Conservation (phyloP, 306 rosid genomes). For the Cucurbita maxima region DNA sequence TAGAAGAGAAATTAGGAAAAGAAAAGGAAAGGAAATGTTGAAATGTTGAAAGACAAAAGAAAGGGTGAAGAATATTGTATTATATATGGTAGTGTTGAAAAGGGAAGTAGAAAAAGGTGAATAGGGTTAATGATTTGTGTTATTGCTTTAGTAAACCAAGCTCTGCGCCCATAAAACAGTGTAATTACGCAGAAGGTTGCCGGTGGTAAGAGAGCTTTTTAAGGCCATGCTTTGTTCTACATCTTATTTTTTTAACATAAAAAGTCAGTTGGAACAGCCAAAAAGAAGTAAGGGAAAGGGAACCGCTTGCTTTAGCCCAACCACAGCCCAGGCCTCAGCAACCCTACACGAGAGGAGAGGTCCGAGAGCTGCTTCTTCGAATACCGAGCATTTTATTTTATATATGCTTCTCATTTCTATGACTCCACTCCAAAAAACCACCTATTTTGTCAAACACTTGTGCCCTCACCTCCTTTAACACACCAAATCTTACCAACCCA, state of each 20-base stretch:
- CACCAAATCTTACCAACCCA: slow-evolving; percentile 1
- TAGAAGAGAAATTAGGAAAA: too few relatives aligned
- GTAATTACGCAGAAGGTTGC: slow-evolving; percentile 31
- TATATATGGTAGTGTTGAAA: slow-evolving; percentile 17
- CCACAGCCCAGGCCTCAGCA: not conserved
- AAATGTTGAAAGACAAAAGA: not conserved
- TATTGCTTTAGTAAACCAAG: slow-evolving; percentile 36
- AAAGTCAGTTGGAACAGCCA: not conserved
- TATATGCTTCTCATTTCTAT: not conserved
- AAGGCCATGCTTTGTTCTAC: slow-evolving; percentile 9
- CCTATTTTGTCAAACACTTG: not conserved
- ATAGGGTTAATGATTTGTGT: slow-evolving; percentile 38
- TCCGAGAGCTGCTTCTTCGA: not conserved
- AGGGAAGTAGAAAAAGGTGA: slow-evolving; percentile 23
- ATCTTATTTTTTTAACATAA: not conserved
- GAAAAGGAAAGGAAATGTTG: too few relatives aligned
- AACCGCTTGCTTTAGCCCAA: not conserved
- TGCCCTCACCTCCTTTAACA: not conserved
- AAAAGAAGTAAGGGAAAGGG: not conserved
- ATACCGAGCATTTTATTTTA: not conserved
- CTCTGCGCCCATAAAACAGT: slow-evolving; percentile 25
- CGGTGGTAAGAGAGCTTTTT: slow-evolving; percentile 9
- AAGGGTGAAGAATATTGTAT: not conserved
- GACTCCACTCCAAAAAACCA: not conserved
- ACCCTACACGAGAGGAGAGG: not conserved